Base-by-base conservation (phyloP, 2,329 filamentous ascomycete species). In the Aspergillus bombycis region DNA sequence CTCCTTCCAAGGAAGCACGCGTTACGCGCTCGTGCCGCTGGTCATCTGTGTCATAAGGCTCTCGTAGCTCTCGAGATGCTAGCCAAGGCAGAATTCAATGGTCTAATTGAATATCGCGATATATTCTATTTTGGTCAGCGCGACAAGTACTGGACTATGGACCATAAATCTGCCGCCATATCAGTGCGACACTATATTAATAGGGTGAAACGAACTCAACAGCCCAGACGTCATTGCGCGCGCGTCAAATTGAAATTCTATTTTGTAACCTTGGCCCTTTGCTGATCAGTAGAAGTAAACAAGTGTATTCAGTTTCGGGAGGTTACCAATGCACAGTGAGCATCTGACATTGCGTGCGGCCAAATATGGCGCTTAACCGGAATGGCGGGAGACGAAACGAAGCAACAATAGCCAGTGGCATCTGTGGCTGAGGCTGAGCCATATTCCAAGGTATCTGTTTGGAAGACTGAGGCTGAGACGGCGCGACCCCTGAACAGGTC, bases 401-500 rank as follows among this genome's bases (percentile, higher is more conserved):
- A 61, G 50, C 45, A 50, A 58, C 21, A 38, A 50, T 50, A 58
- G 56, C 62, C 58, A 64, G 53, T 56, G 26, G 45, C 30, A 14
- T 48, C 23, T 64, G 62, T 64, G 64, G 62, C 61, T 68, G 67
- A 67, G 66, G 67, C 67, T 65, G 62, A 63, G 57, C 43, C 53
- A 53, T 26, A 45, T 59, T 41, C 50, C 36, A 30, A 53, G 23
- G 23, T 4, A 34, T 43, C 30, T 10, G 21, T 10, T 32, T 43
- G 61, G 58, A 50, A 59, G n/a, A 57, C 41, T 61, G 65, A 65
- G 66, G 67, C 67, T 68, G 62, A 65, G 61, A 56, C 53, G 38
- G 60, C 26, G 32, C 50, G 36, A 54, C 63, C 63, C 63, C 63
- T 61, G 60, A 60, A 41, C 6, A 48, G 34, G 54, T 50, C 46